phyloP scores from a whole-genome alignment of 2,329 filamentous ascomycete species.

The Microsporum canis region DNA sequence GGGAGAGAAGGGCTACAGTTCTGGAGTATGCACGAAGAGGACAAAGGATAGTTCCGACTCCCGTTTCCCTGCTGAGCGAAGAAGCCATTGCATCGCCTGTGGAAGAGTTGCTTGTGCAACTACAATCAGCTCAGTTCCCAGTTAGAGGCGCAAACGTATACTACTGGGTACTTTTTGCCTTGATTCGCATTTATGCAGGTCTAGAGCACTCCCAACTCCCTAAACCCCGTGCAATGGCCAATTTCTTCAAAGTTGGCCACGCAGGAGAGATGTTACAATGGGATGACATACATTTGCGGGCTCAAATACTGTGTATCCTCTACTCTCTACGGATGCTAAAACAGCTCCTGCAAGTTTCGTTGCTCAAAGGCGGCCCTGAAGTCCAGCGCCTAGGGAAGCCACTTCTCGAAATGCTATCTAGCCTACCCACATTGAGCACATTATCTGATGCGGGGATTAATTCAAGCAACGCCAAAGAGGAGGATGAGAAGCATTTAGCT shows the following conservation, averaged over 20 bases:
- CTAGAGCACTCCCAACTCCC: slow-evolving; percentile 13
- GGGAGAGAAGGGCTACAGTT: slow-evolving; percentile 17
- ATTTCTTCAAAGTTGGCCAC: slow-evolving; percentile 23
- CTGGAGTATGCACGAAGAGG: slow-evolving; percentile 30
- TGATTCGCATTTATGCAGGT: slow-evolving; percentile 22
- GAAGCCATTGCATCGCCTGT: slow-evolving; percentile 16
- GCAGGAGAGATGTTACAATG: slow-evolving; percentile 37
- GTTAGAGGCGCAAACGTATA: slow-evolving; percentile 5
- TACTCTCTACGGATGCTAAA: slow-evolving; percentile 54
- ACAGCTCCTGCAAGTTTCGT: slow-evolving; percentile 36
- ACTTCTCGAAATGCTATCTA: slow-evolving; percentile 10
- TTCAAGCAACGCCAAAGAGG: background rate
- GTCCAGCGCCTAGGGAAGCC: slow-evolving; percentile 1
- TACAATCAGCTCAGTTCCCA: slow-evolving; percentile 17
- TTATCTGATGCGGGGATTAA: slow-evolving; percentile 6
- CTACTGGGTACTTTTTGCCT: slow-evolving; percentile 28
- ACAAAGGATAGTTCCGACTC: slow-evolving; percentile 23
- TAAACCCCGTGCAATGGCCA: slow-evolving; percentile 15
- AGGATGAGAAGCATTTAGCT: background rate
- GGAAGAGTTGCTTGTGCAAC: slow-evolving; percentile 15
- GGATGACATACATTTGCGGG: slow-evolving; percentile 50
- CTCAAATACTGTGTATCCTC: slow-evolving; percentile 48
- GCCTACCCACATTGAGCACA: slow-evolving; percentile 16
- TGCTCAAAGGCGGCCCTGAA: slow-evolving; percentile 13
- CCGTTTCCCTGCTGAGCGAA: slow-evolving; percentile 18